Conservation (phyloP, 257 asterid species). For the Forsythia viridissima region DNA sequence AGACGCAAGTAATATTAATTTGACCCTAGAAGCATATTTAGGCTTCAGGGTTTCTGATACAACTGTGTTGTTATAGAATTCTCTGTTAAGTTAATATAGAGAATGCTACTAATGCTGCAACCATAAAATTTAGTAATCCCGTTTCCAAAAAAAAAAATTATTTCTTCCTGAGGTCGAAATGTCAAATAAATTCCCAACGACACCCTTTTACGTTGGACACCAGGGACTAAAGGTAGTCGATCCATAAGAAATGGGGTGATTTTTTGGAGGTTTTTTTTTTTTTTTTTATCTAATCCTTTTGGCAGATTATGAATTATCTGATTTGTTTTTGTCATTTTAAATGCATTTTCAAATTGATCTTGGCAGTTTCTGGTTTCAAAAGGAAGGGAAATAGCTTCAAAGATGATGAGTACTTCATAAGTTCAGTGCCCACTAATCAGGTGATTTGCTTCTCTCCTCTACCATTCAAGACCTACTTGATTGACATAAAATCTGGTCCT, state of each 20-base stretch:
- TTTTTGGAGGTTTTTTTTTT: neutral
- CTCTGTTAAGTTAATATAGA: too few species aligned
- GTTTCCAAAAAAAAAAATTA: too few species aligned
- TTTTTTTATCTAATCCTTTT: neutral
- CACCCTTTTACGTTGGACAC: neutral
- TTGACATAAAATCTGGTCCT: slow-evolving; percentile 1
- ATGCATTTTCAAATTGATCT: slow-evolving; percentile 1
- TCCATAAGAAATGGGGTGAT: neutral
- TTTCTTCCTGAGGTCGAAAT: neutral
- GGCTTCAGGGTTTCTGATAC: neutral
- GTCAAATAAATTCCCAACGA: neutral
- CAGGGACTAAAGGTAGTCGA: neutral
- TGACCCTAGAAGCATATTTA: neutral
- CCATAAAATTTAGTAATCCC: neutral
- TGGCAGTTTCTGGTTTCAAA: slow-evolving; percentile 76
- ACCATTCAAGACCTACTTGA: slow-evolving; percentile 1
- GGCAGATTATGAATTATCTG: slow-evolving; percentile 1
- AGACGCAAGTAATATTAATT: neutral
- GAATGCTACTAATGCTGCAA: neutral
- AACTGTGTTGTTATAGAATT: neutral
- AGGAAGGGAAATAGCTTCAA: slow-evolving; percentile 77
- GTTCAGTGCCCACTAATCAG: slow-evolving; percentile 92
- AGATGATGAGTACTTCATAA: slow-evolving; percentile 88
- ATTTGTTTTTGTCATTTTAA: neutral
- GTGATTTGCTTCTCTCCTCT: slow-evolving; percentile 31